Evolutionary conservation across 108 stramenopile genomes (phyloP).

Genomic region (Cylindrotheca fusiformis): DNA sequence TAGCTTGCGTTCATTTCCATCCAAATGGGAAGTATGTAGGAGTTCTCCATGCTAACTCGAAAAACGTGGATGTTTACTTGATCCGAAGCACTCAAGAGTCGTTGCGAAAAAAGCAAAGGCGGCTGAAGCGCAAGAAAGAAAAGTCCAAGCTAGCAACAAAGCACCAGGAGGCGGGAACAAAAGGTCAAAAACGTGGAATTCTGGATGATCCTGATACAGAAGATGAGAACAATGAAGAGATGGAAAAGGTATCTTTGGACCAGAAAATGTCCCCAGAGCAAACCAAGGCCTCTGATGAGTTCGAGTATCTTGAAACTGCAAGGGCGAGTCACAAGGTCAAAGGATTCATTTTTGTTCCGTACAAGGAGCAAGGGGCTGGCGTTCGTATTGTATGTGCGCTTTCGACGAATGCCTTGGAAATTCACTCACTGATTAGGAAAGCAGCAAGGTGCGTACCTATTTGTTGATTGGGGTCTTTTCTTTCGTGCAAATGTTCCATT

Average conservation of each 20-base stretch:
- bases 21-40: conserved; percentile 75
- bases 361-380: conserved; percentile 54
- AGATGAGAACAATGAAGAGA: conserved; percentile 20
- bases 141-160: conserved; percentile 44
- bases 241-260: conserved; percentile 9
- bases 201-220: conserved; percentile 73
- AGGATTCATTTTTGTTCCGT: conserved; percentile 66
- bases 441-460: conserved; percentile 15
- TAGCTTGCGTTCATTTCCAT: conserved; percentile 70
- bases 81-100: conserved; percentile 69
- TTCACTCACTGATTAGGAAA: conserved; percentile 57
- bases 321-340: conserved; percentile 82
- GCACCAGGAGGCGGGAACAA: conserved; percentile 15
- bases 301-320: conserved; percentile 82
- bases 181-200: conserved; percentile 65
- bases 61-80: conserved; percentile 76
- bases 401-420: conserved; percentile 89
- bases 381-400: conserved; percentile 80
- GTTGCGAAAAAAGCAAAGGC: conserved; percentile 78
- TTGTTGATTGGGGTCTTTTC: background rate
- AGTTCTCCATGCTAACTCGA: conserved; percentile 66
- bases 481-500: background rate
- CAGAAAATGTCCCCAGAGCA: conserved; percentile 40
- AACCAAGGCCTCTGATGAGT: conserved; percentile 88
- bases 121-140: conserved; percentile 68